These are phyloP conservation scores for Coemansia linderi DNA, from an alignment of 371 early-diverging fungal genomes.

Conservation along the genomic window DNA sequence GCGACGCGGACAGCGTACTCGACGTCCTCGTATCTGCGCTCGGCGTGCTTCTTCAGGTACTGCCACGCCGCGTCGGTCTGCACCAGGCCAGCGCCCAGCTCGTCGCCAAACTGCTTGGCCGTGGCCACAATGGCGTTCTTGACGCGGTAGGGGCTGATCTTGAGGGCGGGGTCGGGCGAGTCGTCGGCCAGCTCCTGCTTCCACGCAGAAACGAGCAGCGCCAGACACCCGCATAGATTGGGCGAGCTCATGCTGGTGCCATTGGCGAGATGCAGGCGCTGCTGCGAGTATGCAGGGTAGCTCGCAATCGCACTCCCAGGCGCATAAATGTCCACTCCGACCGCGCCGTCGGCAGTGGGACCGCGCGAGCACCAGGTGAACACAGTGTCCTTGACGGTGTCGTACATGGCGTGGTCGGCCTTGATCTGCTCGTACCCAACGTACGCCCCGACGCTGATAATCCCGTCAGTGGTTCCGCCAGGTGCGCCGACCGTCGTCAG, in stretches of 20 bases:
- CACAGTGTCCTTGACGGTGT: slow-evolving; percentile 66
- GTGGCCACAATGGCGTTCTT: slow-evolving; percentile 77
- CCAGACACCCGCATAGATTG: slow-evolving; percentile 84
- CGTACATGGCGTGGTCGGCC: slow-evolving; percentile 83
- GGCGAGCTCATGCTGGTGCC: slow-evolving; percentile 95
- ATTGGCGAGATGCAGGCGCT: slow-evolving; percentile 81
- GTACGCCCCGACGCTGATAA: slow-evolving; percentile 92
- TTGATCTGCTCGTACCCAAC: slow-evolving; percentile 84
- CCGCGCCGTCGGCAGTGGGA: slow-evolving; percentile 84
- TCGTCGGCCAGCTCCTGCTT: slow-evolving; percentile 63
- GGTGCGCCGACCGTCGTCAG: slow-evolving; percentile 86
- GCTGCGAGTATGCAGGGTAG: slow-evolving; percentile 84
- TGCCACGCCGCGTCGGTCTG: slow-evolving; percentile 89
- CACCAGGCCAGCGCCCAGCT: slow-evolving; percentile 76
- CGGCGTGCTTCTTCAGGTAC: slow-evolving; percentile 66
- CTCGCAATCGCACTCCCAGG: slow-evolving; percentile 93
- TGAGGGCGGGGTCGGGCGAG: slow-evolving; percentile 56
- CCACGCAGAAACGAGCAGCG: slow-evolving; percentile 73
- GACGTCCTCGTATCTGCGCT: slow-evolving; percentile 69
- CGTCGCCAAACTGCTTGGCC: slow-evolving; percentile 75
- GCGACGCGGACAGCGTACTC: slow-evolving; percentile 60
- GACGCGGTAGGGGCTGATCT: slow-evolving; percentile 81
- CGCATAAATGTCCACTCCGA: slow-evolving; percentile 83
- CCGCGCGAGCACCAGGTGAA: slow-evolving; percentile 92
- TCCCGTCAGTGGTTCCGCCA: slow-evolving; percentile 72